These are phyloP conservation scores for Thermothielavioides terrestris DNA, from an alignment of 495 filamentous ascomycete genomes.

Conservation along the genomic window DNA sequence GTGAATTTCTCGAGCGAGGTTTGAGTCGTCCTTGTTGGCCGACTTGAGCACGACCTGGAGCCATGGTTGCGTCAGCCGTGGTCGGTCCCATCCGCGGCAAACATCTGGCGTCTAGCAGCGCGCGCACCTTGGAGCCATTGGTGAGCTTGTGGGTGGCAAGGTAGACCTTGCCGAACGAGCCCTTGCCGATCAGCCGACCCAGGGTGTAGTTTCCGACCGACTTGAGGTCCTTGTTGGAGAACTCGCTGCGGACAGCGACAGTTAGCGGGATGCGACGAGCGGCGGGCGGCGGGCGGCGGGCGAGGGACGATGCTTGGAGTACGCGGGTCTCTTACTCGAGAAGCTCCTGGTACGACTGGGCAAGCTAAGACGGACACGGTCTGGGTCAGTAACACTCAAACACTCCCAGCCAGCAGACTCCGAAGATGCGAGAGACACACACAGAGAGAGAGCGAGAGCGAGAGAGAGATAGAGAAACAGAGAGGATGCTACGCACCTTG, in stretches of 20 bases:
- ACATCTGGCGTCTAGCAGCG: not conserved
- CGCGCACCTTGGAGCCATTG: constrained; percentile 88
- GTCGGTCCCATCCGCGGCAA: too few relatives aligned
- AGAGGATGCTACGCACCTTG: constrained; percentile 53
- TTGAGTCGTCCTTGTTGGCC: constrained; percentile 89
- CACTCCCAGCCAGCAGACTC: too few relatives aligned
- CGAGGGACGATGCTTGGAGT: not conserved
- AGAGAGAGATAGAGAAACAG: too few relatives aligned
- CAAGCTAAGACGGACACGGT: constrained; percentile 56
- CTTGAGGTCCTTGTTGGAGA: constrained; percentile 82
- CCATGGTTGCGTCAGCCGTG: not conserved
- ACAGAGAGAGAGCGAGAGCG: too few relatives aligned
- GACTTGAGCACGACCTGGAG: constrained; percentile 91
- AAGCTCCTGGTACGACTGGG: constrained; percentile 91
- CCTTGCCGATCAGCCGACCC: constrained; percentile 88
- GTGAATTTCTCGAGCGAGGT: constrained; percentile 94
- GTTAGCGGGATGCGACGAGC: too few relatives aligned
- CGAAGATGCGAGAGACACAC: too few relatives aligned
- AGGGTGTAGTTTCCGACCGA: constrained; percentile 92
- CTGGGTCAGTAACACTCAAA: constrained; percentile 19
- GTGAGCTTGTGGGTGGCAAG: constrained; percentile 94
- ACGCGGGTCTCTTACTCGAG: constrained; percentile 58
- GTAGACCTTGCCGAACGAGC: constrained; percentile 97
- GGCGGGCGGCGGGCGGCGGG: not conserved
- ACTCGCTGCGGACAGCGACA: constrained; percentile 61